Conservation (phyloP, 1,284 basidiomycete species). For the Leccinum angustisporum region DNA sequence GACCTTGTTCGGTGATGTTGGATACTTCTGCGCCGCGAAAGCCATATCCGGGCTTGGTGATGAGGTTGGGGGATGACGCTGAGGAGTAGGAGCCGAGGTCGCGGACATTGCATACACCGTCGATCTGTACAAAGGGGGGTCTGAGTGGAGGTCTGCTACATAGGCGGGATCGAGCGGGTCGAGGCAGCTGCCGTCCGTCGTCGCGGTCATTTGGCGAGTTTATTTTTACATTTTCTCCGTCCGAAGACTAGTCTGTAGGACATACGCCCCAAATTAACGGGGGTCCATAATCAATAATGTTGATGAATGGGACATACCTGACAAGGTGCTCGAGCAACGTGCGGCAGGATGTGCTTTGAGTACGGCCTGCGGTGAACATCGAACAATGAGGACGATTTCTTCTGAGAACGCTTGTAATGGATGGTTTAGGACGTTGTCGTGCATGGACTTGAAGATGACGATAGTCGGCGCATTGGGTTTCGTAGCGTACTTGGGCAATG, state of each 20-base stretch:
- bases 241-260: too few relatives aligned
- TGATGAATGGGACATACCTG: too few relatives aligned
- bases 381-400: constrained; percentile 85
- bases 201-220: constrained; percentile 23
- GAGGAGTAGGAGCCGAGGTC: constrained; percentile 62
- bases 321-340: too few relatives aligned
- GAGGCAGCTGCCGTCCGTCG: constrained; percentile 35
- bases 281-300: too few relatives aligned
- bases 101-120: constrained; percentile 70
- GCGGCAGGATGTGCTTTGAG: too few relatives aligned
- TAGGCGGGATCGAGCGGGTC: constrained; percentile 64
- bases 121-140: constrained; percentile 64
- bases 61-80: constrained; percentile 43
- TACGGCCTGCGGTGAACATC: constrained; percentile 87
- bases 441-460: constrained; percentile 61
- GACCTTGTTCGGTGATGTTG: constrained; percentile 66
- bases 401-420: constrained; percentile 51
- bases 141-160: constrained; percentile 61
- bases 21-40: constrained; percentile 72
- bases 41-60: constrained; percentile 55
- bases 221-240: background rate
- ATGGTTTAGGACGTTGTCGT: constrained; percentile 75
- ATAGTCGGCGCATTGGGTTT: constrained; percentile 35
- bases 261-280: too few relatives aligned
- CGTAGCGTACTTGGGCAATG: constrained; percentile 56